Percentiles rank a stretch among this genome's conserved stretches.
phyloP scores from a whole-genome alignment of 2,329 filamentous ascomycete species.

The Cryphonectria parasitica region DNA sequence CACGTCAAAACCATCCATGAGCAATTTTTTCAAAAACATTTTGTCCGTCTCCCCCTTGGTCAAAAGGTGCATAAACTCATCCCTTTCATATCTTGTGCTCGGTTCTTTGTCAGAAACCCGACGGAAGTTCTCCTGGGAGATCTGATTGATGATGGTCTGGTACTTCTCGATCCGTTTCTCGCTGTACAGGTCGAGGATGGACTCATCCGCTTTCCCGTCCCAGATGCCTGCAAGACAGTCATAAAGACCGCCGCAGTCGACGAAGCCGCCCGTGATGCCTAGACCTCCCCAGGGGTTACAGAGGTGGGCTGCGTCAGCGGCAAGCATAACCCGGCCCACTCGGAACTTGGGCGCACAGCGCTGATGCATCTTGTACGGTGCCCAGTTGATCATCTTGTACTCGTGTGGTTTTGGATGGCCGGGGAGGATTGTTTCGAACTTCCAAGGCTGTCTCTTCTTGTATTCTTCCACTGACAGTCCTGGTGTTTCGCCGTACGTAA shows the following conservation, averaged over 20 bases:
- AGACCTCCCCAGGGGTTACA: slow-evolving; percentile 62
- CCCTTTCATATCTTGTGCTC: slow-evolving; percentile 42
- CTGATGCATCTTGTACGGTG: slow-evolving; percentile 66
- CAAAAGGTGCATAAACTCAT: slow-evolving; percentile 45
- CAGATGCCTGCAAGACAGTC: slow-evolving; percentile 58
- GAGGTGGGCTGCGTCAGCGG: slow-evolving; percentile 64
- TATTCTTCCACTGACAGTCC: slow-evolving; percentile 59
- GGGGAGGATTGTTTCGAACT: slow-evolving; percentile 62
- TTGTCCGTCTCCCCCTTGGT: slow-evolving; percentile 42
- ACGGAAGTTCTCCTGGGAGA: slow-evolving; percentile 49
- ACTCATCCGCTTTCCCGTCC: slow-evolving; percentile 47
- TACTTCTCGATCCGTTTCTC: slow-evolving; percentile 52
- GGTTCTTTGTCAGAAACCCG: slow-evolving; percentile 48
- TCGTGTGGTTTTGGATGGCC: slow-evolving; percentile 61
- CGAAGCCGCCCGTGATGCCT: slow-evolving; percentile 66
- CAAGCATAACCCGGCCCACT: slow-evolving; percentile 60
- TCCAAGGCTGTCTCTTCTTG: slow-evolving; percentile 54
- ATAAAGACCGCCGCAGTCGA: slow-evolving; percentile 64
- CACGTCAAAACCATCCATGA: slow-evolving; percentile 42
- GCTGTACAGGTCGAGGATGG: slow-evolving; percentile 50
- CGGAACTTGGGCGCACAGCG: slow-evolving; percentile 60
- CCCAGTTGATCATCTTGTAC: slow-evolving; percentile 61
- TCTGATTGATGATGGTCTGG: slow-evolving; percentile 47
- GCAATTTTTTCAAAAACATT: slow-evolving; percentile 39
- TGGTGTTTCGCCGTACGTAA: slow-evolving; percentile 64